These are phyloP conservation scores for Boletus sp. DNA, from an alignment of 1,284 basidiomycete species.

Conservation along the genomic window DNA sequence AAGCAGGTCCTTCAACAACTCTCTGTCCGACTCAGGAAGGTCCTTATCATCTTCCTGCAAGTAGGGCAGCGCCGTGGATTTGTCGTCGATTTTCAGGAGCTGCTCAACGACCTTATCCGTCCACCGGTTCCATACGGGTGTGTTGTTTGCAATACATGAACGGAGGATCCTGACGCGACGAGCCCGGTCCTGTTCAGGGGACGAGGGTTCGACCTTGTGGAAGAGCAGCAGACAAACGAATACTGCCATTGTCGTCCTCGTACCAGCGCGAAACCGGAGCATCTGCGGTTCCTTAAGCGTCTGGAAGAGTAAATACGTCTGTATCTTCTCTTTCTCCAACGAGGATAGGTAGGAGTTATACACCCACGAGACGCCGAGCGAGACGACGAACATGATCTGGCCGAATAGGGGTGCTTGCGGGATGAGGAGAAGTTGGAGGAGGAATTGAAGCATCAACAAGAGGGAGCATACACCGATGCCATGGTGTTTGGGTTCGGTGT, in stretches of 20 bases:
- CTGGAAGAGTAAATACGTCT: constrained; percentile 17
- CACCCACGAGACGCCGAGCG: constrained; percentile 28
- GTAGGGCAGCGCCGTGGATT: not conserved
- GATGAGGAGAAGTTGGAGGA: constrained; percentile 30
- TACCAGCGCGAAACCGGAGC: constrained; percentile 7
- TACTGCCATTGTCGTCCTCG: constrained; percentile 18
- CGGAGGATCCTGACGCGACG: constrained; percentile 5
- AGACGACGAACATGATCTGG: constrained; percentile 28
- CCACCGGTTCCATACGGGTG: constrained; percentile 24
- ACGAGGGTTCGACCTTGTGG: not conserved
- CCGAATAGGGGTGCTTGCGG: constrained; percentile 30
- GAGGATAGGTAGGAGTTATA: constrained; percentile 30
- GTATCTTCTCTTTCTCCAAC: constrained; percentile 29
- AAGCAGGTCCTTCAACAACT: constrained; percentile 15
- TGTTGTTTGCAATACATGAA: constrained; percentile 20
- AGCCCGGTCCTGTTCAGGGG: not conserved
- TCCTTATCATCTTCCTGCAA: constrained; percentile 1
- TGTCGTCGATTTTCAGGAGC: constrained; percentile 1
- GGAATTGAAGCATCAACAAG: constrained; percentile 23
- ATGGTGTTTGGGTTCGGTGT: not conserved
- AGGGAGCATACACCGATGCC: constrained; percentile 25
- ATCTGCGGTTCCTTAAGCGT: constrained; percentile 13
- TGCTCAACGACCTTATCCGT: constrained; percentile 15
- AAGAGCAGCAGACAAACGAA: constrained; percentile 21
- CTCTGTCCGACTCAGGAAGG: not conserved